Percentiles rank a stretch among this genome's conserved stretches.
phyloP scores from a whole-genome alignment of 2,329 filamentous ascomycete species.

The Diaporthe humulicola region DNA sequence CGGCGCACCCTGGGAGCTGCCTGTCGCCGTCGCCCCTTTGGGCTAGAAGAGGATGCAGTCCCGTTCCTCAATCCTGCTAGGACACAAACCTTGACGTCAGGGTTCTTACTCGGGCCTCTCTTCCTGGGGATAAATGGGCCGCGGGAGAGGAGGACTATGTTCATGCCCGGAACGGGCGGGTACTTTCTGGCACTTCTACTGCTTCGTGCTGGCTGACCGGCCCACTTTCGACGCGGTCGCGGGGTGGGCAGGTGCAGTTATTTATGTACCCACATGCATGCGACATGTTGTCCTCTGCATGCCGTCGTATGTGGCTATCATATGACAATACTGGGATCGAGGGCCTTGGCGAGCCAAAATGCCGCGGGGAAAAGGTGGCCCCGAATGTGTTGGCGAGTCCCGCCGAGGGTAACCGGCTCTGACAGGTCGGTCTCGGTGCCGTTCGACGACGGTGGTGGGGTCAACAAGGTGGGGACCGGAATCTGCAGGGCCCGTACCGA shows the following conservation, averaged over 20 bases:
- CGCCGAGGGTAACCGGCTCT: constrained; percentile 28
- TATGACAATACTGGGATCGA: constrained; percentile 3
- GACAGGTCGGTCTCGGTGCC: constrained; percentile 26
- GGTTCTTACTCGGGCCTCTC: background rate
- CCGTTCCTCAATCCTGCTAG: constrained; percentile 20
- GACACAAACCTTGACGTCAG: constrained; percentile 24
- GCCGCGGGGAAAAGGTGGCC: constrained; percentile 30
- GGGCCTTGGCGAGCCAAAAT: background rate
- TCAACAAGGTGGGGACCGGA: background rate
- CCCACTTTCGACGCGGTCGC: constrained; percentile 9
- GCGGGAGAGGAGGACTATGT: background rate
- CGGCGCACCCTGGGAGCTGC: constrained; percentile 9
- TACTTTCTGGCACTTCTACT: background rate
- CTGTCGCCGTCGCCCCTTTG: constrained; percentile 21
- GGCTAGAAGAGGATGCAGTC: constrained; percentile 26
- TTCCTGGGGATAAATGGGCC: background rate
- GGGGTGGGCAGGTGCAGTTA: constrained; percentile 21
- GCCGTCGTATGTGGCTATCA: constrained; percentile 19
- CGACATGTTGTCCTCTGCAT: constrained; percentile 7
- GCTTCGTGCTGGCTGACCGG: background rate
- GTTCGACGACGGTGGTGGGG: constrained; percentile 13
- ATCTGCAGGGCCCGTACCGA: constrained; percentile 4
- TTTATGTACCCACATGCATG: constrained; percentile 31
- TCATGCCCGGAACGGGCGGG: constrained; percentile 14
- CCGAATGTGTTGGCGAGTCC: constrained; percentile 14